These are phyloP conservation scores for Candida gorgasii DNA, from an alignment of 805 yeast species.

Conservation along the genomic window DNA sequence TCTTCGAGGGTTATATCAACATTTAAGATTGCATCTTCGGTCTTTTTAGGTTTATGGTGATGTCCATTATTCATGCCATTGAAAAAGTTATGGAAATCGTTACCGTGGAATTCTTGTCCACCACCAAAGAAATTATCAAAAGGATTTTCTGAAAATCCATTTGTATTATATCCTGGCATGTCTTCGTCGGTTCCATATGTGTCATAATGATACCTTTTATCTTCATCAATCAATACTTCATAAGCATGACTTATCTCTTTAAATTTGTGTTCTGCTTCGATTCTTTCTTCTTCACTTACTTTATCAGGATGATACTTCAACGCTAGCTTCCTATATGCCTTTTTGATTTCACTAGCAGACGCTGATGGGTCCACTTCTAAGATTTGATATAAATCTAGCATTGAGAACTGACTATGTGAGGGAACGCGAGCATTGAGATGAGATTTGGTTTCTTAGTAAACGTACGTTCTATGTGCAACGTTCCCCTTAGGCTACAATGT, in stretches of 20 bases:
- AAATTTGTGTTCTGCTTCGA: conserved; percentile 72
- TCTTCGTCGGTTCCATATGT: conserved; percentile 49
- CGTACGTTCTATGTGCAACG: no score
- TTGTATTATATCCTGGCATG: background rate
- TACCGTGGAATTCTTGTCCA: conserved; percentile 55
- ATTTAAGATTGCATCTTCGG: conserved; percentile 69
- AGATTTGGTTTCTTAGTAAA: no score
- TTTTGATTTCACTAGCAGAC: conserved; percentile 68
- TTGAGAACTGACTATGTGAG: conserved; percentile 1
- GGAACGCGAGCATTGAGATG: no score
- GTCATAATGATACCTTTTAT: conserved; percentile 59
- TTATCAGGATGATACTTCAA: conserved; percentile 88
- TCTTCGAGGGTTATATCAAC: conserved; percentile 71
- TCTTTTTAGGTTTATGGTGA: conserved; percentile 32
- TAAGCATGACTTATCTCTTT: conserved; percentile 87
- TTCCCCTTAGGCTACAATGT: no score
- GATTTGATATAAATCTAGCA: conserved; percentile 54
- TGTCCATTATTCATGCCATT: conserved; percentile 37
- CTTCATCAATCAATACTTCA: conserved; percentile 75
- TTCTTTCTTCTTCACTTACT: conserved; percentile 64
- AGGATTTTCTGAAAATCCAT: conserved; percentile 20
- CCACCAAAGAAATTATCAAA: conserved; percentile 28
- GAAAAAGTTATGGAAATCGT: conserved; percentile 76
- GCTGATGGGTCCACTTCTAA: conserved; percentile 72
- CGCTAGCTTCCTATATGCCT: conserved; percentile 84